Percentiles rank a stretch among this genome's conserved stretches.
These are phyloP conservation scores for Aspergillus mulundensis DNA, from an alignment of 495 filamentous ascomycete genomes.

Conservation along the genomic window DNA sequence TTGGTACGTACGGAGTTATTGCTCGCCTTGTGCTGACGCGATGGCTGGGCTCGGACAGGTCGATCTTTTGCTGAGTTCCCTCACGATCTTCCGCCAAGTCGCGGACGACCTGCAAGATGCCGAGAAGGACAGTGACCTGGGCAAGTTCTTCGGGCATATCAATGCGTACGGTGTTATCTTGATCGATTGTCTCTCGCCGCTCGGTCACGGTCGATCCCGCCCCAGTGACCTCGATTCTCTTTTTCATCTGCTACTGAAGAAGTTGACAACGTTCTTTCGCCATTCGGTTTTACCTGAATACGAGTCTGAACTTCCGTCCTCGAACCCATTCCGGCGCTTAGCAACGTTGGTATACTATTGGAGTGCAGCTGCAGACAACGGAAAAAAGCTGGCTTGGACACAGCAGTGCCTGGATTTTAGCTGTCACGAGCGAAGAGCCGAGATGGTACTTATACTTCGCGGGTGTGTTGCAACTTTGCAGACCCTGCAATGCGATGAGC, in stretches of 20 bases:
- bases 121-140: neutral
- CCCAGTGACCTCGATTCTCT: neutral
- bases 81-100: neutral
- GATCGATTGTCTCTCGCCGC: neutral
- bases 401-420: slow-evolving; percentile 5
- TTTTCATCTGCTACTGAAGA: neutral
- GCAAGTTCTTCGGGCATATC: neutral
- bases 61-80: neutral
- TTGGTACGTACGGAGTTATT: too few relatives aligned
- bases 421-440: neutral
- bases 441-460: slow-evolving; percentile 3
- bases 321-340: neutral
- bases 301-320: neutral
- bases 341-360: slow-evolving; percentile 3
- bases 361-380: neutral
- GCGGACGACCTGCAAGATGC: neutral
- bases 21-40: too few relatives aligned
- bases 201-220: neutral
- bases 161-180: neutral
- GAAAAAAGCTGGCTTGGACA: neutral
- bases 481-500: neutral
- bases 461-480: slow-evolving; percentile 1
- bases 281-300: neutral
- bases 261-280: neutral
- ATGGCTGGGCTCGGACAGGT: neutral